phyloP scores from a whole-genome alignment of 768 basidiomycete species.

The Mycena alexandri region DNA sequence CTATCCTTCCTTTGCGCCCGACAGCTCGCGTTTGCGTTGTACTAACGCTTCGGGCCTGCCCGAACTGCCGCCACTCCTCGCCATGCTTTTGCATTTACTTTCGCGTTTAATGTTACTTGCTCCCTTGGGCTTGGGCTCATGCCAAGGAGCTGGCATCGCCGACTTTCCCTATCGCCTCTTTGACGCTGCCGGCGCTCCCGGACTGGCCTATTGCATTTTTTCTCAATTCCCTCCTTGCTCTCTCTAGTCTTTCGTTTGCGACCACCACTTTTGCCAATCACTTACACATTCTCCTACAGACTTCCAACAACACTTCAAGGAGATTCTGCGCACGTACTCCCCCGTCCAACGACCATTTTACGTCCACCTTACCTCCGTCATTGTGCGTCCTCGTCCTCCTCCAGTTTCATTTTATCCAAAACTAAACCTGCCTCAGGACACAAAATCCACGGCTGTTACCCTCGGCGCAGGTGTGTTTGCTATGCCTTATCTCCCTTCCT shows the following conservation, averaged over 20 bases:
- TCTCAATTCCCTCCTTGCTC: not conserved
- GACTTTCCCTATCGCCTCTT: not conserved
- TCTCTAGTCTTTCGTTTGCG: not conserved
- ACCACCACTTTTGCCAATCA: not conserved
- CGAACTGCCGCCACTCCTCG: not conserved
- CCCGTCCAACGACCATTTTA: constrained; percentile 77
- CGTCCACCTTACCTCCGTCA: constrained; percentile 81
- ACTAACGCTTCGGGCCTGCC: not conserved
- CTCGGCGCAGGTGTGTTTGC: constrained; percentile 69
- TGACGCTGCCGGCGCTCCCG: not conserved
- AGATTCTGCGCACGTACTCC: constrained; percentile 73
- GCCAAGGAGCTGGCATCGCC: not conserved
- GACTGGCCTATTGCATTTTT: not conserved
- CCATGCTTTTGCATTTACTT: not conserved
- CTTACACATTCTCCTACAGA: constrained; percentile 54
- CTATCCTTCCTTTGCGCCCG: not conserved
- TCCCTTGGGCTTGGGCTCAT: not conserved
- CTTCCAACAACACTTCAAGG: constrained; percentile 85
- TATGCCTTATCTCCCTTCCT: constrained; percentile 11
- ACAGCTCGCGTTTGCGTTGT: not conserved
- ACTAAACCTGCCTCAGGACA: constrained; percentile 65
- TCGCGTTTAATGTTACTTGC: not conserved
- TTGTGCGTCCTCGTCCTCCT: constrained; percentile 61
- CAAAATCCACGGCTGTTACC: constrained; percentile 78
- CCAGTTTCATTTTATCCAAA: not conserved